Evolutionary conservation across 345 rosid species (phyloP), one percentile per base, ranked within the genome.

Genomic region (Noccaea bulbosa): DNA sequence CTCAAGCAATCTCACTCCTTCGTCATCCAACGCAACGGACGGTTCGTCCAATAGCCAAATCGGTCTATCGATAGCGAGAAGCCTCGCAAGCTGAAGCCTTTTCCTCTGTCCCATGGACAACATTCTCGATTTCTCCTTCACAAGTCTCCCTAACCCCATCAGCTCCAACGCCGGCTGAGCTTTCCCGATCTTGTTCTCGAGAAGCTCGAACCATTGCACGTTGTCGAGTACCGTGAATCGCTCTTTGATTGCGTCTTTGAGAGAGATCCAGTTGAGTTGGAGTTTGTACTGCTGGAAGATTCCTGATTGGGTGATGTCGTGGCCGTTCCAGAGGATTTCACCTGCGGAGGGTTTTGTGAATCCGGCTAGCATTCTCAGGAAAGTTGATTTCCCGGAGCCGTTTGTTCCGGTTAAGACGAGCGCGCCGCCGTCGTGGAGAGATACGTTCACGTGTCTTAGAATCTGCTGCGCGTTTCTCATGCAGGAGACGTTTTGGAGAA

Each of bases 391-490:
- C 20, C 90, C 93, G 0, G 97, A 93, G 34, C 96, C 94, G 16
- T 91, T 93, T 59, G 82, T 81, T 54, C 98, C 94, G 0, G 81
- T 86, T 75, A 93, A 81, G 67, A 93, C 79, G 38, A 93, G 87
- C 4, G 98, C 89, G 11, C 97, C 88, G 7, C 97, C 97, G 39
- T 91, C 97, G 48, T 87, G 87, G 35, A 93, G 27, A 0, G 96
- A 84, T 12, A 86, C 84, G 40, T 91, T 93, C 16, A 87, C 90
- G 33, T 93, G 88, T 3, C 86, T 79, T 71, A 93, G 65, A 58
- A 93, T 86, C 73, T 88, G 94, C 41, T 87, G 94, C 0, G 91
- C 94, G 70, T 89, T 93, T 83, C 98, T 87, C 97, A 88, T 93
- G 79, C 97, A 93, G 0, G 98, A 88, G 44, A 93, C 96, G 67